Evolutionary conservation across 2,329 filamentous ascomycete genomes (phyloP).

Genomic region (Botrytis hyacinthi): DNA sequence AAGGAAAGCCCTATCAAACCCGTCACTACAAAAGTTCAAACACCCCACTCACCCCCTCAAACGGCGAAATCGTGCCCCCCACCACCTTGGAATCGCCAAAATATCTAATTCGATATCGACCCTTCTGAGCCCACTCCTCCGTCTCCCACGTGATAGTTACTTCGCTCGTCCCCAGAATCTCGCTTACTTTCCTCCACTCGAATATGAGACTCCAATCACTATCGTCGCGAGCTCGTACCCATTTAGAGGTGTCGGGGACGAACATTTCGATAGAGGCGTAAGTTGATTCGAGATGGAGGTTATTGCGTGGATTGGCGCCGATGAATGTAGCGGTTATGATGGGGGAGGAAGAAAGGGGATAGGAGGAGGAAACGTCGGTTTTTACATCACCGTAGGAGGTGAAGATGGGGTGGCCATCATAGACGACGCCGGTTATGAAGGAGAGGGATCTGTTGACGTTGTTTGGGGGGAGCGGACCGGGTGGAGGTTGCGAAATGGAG

Average conservation of each 20-base stretch:
- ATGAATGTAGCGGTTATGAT: constrained; percentile 69
- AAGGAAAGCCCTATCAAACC: not conserved
- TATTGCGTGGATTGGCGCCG: constrained; percentile 86
- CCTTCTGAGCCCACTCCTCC: constrained; percentile 55
- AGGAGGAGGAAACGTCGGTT: constrained; percentile 52
- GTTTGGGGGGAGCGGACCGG: constrained; percentile 69
- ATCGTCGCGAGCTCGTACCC: constrained; percentile 70
- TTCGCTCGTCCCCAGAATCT: constrained; percentile 70
- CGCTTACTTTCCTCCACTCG: constrained; percentile 72
- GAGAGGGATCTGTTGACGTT: constrained; percentile 72
- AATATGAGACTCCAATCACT: constrained; percentile 81
- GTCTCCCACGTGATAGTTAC: constrained; percentile 81
- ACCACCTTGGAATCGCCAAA: constrained; percentile 75
- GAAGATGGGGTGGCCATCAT: constrained; percentile 65
- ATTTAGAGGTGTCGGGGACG: constrained; percentile 46
- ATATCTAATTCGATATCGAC: constrained; percentile 77
- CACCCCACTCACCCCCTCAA: constrained; percentile 64
- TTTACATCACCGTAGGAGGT: constrained; percentile 69
- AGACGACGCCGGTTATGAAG: constrained; percentile 78
- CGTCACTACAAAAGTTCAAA: constrained; percentile 41
- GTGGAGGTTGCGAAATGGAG: constrained; percentile 45
- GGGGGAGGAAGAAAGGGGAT: constrained; percentile 52
- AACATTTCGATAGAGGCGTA: constrained; percentile 73
- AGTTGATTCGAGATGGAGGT: constrained; percentile 74
- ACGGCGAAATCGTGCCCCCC: constrained; percentile 60